phyloP scores from a whole-genome alignment of 2,329 filamentous ascomycete species.

The Exutisphaerella laricina region DNA sequence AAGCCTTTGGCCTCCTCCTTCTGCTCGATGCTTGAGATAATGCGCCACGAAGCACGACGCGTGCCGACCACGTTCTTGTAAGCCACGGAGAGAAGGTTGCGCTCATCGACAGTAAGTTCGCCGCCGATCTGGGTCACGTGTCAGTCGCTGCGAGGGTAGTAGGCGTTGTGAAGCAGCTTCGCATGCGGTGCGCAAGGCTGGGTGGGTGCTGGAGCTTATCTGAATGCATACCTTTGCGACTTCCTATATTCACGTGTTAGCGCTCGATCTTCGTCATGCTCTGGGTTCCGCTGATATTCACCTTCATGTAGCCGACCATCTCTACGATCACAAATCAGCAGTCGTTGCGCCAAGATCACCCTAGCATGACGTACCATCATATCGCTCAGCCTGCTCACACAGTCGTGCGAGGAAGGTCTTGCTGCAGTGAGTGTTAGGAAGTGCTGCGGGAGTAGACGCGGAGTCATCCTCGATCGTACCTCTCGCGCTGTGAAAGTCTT shows the following conservation, averaged over 20 bases:
- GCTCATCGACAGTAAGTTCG: constrained; percentile 64
- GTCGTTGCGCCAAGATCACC: constrained; percentile 8
- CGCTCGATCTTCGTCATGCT: constrained; percentile 11
- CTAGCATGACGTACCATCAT: constrained; percentile 66
- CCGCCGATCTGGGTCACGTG: constrained; percentile 51
- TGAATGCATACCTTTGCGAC: constrained; percentile 71
- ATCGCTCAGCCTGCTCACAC: constrained; percentile 99
- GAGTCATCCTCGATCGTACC: constrained; percentile 33
- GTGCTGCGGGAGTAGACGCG: constrained; percentile 17
- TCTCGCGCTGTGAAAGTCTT: constrained; percentile 45
- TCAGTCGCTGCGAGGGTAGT: constrained; percentile 9
- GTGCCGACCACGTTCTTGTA: constrained; percentile 99
- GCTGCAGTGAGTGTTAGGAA: constrained; percentile 54
- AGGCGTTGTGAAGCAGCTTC: background rate
- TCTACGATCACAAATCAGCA: constrained; percentile 46
- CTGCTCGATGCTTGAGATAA: constrained; percentile 99
- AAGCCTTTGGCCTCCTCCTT: constrained; percentile 99
- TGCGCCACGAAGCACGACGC: constrained; percentile 97
- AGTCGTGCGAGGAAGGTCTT: constrained; percentile 99
- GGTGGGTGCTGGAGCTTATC: constrained; percentile 17
- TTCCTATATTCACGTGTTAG: constrained; percentile 56
- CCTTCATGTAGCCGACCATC: constrained; percentile 99
- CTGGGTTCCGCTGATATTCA: constrained; percentile 36
- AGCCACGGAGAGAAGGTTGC: constrained; percentile 93
- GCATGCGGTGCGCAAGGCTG: constrained; percentile 1